phyloP scores from a whole-genome alignment of 2,329 filamentous ascomycete species.

The Neonectria faginata region DNA sequence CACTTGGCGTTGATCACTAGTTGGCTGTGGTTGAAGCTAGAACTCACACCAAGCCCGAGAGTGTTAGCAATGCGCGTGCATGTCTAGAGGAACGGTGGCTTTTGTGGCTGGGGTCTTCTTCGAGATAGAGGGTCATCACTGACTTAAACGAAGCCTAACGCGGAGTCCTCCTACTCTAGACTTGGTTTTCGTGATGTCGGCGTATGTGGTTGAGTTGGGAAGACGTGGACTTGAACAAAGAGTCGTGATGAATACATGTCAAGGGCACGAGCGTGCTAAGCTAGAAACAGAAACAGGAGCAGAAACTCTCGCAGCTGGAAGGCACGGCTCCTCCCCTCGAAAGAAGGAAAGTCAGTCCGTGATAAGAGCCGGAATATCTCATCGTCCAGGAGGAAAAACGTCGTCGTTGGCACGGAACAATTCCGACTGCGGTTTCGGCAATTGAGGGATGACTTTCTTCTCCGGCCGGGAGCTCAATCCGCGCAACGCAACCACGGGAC shows the following conservation, averaged over 20 bases:
- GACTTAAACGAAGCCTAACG: no score
- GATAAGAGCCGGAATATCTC: background rate
- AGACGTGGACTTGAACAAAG: background rate
- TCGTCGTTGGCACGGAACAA: background rate
- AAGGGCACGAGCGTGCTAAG: background rate
- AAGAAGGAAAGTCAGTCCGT: no score
- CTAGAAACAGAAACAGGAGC: background rate
- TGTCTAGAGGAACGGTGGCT: no score
- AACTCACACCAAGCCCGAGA: background rate
- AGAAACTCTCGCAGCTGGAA: background rate
- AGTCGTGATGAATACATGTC: background rate
- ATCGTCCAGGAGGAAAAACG: background rate
- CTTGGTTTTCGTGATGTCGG: background rate
- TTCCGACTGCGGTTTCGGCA: conserved; percentile 6
- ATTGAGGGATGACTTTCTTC: background rate
- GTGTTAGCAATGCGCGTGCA: no score
- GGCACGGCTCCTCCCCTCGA: background rate
- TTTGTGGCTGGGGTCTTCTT: no score
- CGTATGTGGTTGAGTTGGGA: background rate
- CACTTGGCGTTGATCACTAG: background rate
- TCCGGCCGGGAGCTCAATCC: conserved; percentile 15
- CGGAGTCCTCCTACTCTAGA: no score
- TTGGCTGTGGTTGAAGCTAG: background rate
- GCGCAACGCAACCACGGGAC: conserved; percentile 27
- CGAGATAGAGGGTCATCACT: no score